phyloP scores from a whole-genome alignment of 441 rosid species.

The Corymbia citriodora region DNA sequence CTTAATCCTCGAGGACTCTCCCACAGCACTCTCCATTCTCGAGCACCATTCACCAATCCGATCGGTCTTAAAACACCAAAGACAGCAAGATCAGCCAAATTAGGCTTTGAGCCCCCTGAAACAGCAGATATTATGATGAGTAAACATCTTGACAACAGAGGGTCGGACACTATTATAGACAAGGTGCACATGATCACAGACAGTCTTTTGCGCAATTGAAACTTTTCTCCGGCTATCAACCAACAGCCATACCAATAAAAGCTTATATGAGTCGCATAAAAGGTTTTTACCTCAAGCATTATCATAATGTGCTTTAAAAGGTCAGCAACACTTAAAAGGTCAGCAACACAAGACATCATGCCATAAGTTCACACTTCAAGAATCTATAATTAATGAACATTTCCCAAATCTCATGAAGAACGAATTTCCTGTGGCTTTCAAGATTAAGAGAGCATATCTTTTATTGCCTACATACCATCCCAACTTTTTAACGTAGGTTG shows the following conservation, averaged over 20 bases:
- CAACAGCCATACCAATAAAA: not conserved
- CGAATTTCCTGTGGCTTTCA: not conserved
- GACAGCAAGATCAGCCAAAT: constrained; percentile 38
- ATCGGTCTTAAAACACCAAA: constrained; percentile 39
- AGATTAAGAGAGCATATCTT: not conserved
- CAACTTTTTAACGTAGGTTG: too few species aligned
- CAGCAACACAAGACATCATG: not conserved
- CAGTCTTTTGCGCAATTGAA: not conserved
- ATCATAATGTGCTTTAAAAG: not conserved
- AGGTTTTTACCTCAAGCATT: not conserved
- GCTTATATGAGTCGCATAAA: not conserved
- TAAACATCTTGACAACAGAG: too few species aligned
- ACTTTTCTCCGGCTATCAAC: not conserved
- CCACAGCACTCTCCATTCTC: constrained; percentile 32
- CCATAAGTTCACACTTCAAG: not conserved
- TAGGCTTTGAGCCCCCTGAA: constrained; percentile 40
- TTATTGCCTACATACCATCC: too few species aligned
- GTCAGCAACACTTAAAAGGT: too few species aligned
- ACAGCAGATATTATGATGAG: too few species aligned
- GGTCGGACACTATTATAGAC: too few species aligned
- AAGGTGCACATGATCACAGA: not conserved
- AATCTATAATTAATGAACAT: not conserved
- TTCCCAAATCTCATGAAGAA: not conserved
- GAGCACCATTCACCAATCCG: constrained; percentile 39
- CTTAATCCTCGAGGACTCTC: constrained; percentile 36